Evolutionary conservation across 192 early-diverging fungal genomes (phyloP).

Genomic region (Entrophospora sp.): DNA sequence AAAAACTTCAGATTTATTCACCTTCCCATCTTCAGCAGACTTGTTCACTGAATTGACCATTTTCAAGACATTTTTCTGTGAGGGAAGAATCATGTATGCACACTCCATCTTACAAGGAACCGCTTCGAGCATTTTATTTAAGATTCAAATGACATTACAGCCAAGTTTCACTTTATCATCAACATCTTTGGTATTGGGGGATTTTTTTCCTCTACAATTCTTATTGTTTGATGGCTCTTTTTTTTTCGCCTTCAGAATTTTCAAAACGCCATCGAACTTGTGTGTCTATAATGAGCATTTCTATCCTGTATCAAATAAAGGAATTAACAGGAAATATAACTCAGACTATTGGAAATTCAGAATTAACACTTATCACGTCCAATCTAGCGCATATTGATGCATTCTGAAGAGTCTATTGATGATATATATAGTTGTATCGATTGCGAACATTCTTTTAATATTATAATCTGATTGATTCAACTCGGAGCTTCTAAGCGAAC

Average conservation of each 20-base stretch:
- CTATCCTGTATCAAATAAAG: neutral
- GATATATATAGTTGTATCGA: constrained; percentile 7
- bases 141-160: neutral
- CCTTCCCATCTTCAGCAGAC: too few species aligned
- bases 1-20: too few species aligned
- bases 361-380: constrained; percentile 6
- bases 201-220: neutral
- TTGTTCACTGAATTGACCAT: too few species aligned
- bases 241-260: constrained; percentile 8
- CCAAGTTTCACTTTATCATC: neutral
- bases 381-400: constrained; percentile 3
- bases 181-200: neutral
- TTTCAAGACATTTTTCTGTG: too few species aligned
- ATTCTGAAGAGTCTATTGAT: constrained; percentile 11
- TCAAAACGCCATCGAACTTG: neutral
- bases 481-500: constrained; percentile 1
- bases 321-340: constrained; percentile 1
- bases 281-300: constrained; percentile 1
- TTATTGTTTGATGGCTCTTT: constrained; percentile 5
- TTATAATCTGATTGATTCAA: too few species aligned
- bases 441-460: constrained; percentile 3
- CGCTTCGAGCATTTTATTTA: constrained; percentile 6
- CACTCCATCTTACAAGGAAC: too few species aligned
- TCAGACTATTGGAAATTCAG: neutral
- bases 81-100: too few species aligned